A percentile compares a stretch with the other conserved stretches of the same genome.
phyloP scores from a whole-genome alignment of 208 protist species.

The Eutreptiella sp. region DNA sequence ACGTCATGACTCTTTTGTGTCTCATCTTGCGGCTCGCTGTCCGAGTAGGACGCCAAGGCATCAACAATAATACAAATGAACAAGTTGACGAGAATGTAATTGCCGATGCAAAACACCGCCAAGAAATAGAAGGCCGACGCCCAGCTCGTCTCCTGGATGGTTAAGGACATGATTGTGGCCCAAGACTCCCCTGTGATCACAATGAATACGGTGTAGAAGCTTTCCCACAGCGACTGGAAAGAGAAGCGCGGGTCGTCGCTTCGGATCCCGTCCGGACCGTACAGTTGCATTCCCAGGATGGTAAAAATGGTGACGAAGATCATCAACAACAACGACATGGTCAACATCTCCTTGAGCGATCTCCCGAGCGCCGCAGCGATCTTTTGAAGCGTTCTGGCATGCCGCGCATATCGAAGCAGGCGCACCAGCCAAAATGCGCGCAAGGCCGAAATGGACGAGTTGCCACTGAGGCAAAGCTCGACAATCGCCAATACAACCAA shows the following conservation, averaged over 20 bases:
- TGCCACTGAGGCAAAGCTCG: slow-evolving; percentile 11
- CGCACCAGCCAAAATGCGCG: slow-evolving; percentile 34
- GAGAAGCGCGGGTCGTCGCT: neutral
- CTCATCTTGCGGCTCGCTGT: too few relatives aligned
- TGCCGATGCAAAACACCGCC: slow-evolving; percentile 28
- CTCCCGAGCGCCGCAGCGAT: slow-evolving; percentile 10
- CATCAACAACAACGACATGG: slow-evolving; percentile 23
- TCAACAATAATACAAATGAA: slow-evolving; percentile 36
- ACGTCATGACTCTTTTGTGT: too few relatives aligned
- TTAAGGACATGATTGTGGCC: slow-evolving; percentile 8
- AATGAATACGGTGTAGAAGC: slow-evolving; percentile 39
- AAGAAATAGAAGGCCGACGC: slow-evolving; percentile 24
- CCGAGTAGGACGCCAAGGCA: neutral
- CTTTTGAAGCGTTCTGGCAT: slow-evolving; percentile 23
- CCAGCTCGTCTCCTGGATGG: neutral
- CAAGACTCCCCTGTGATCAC: slow-evolving; percentile 32
- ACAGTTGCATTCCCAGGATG: slow-evolving; percentile 33
- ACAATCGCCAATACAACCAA: slow-evolving; percentile 18
- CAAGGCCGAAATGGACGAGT: slow-evolving; percentile 1
- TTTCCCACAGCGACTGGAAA: slow-evolving; percentile 37
- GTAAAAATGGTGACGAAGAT: slow-evolving; percentile 35
- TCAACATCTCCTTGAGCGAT: neutral
- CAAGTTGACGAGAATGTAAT: slow-evolving; percentile 36
- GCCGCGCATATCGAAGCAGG: slow-evolving; percentile 30
- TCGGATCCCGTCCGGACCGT: slow-evolving; percentile 12